Conservation (phyloP, 2,329 filamentous ascomycete genomes). For the Neofusicoccum sp. region DNA sequence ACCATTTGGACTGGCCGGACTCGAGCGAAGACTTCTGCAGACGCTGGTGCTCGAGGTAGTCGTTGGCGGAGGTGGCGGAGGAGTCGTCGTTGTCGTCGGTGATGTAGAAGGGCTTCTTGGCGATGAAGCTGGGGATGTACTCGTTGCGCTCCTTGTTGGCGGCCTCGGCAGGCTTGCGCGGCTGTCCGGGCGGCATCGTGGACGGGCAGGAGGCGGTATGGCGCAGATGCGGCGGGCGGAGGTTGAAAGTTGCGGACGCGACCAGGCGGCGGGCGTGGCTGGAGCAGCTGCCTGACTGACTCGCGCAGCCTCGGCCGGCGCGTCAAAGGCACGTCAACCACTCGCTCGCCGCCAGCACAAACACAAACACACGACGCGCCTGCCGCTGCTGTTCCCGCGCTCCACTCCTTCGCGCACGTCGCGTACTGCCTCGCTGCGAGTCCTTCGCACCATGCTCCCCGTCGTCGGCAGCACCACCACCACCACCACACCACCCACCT, state of each 20-base stretch:
- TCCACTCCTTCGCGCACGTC: background rate
- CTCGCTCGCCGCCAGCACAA: background rate
- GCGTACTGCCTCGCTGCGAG: background rate
- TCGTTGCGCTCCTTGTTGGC: constrained; percentile 86
- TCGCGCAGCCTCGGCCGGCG: background rate
- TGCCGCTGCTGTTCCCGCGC: background rate
- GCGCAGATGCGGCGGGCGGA: background rate
- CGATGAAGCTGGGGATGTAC: constrained; percentile 98
- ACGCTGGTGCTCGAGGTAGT: constrained; percentile 97
- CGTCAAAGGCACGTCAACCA: constrained; percentile 16
- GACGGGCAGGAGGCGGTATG: background rate
- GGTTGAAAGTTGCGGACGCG: constrained; percentile 6
- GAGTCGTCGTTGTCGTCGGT: constrained; percentile 78
- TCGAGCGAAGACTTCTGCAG: constrained; percentile 70
- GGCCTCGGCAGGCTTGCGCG: constrained; percentile 53
- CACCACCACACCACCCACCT: background rate
- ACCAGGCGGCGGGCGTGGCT: background rate
- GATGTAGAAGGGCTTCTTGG: constrained; percentile 96
- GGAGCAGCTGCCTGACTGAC: constrained; percentile 10
- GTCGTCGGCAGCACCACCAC: background rate
- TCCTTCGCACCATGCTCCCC: constrained; percentile 2
- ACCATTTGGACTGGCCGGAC: constrained; percentile 70
- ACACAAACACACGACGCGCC: constrained; percentile 7
- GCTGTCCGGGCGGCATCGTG: constrained; percentile 51
- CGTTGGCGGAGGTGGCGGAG: constrained; percentile 60